Evolutionary conservation across 441 rosid species (phyloP).

Genomic region (Corymbia citriodora): DNA sequence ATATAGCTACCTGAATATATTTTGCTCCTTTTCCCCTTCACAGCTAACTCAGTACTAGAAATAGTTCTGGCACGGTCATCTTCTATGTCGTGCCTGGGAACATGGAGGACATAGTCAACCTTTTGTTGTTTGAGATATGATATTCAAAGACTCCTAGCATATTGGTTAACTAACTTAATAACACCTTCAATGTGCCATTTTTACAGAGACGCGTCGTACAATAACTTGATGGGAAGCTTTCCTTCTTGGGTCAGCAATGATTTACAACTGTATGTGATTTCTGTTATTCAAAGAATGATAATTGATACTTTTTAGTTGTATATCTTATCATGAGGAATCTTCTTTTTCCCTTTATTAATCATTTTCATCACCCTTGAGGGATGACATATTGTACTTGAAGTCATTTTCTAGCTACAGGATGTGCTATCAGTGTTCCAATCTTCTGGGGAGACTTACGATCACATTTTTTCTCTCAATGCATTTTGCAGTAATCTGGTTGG

Average conservation of each 20-base stretch:
- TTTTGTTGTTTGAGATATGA: not conserved
- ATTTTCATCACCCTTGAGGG: not conserved
- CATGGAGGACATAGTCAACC: not conserved
- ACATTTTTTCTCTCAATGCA: not conserved
- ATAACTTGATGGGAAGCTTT: conserved; percentile 50
- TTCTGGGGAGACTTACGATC: not conserved
- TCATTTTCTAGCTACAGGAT: not conserved
- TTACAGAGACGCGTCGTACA: conserved; percentile 19
- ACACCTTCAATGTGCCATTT: not conserved
- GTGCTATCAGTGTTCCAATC: not conserved
- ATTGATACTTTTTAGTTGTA: not conserved
- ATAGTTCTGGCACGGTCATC: not conserved
- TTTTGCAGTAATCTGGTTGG: conserved; percentile 62
- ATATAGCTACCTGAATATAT: not conserved
- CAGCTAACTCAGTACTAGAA: not conserved
- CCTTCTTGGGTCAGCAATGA: conserved; percentile 54
- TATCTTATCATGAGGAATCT: not conserved
- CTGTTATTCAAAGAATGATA: not conserved
- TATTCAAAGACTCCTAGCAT: not conserved
- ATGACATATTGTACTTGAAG: not conserved
- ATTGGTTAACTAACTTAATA: not conserved
- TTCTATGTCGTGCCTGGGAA: not conserved
- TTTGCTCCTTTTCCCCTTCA: not conserved
- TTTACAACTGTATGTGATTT: conserved; percentile 42
- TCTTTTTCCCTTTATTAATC: not conserved